These are phyloP conservation scores for Chlamydomonas urium DNA, from an alignment of 139 green algal species.

Conservation along the genomic window DNA sequence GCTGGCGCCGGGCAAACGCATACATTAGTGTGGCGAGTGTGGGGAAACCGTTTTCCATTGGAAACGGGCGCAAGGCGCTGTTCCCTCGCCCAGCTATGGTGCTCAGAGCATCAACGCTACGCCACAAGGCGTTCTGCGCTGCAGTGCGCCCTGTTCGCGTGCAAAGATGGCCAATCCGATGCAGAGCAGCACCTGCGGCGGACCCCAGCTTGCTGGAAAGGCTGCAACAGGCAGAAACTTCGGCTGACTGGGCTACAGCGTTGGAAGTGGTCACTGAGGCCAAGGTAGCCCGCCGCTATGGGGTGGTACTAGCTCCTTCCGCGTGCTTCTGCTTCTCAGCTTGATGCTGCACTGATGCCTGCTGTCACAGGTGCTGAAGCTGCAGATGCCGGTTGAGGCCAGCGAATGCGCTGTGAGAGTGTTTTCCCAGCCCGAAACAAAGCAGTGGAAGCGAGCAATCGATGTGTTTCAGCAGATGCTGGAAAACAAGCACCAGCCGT, in stretches of 20 bases:
- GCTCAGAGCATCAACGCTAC: neutral
- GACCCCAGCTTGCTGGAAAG: neutral
- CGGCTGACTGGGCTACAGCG: neutral
- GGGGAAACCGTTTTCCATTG: neutral
- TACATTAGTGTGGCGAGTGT: neutral
- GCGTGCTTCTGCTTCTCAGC: neutral
- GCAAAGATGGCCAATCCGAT: too few species aligned
- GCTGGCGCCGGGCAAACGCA: neutral
- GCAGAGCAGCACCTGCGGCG: too few species aligned
- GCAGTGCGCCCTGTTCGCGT: neutral
- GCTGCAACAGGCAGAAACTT: neutral
- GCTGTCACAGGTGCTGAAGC: neutral
- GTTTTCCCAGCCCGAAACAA: neutral
- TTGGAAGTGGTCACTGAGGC: constrained; percentile 4
- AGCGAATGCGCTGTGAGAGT: neutral
- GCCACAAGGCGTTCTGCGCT: neutral
- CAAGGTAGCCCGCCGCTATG: neutral
- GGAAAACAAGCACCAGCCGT: neutral
- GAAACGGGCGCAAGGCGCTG: neutral
- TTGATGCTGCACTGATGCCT: neutral
- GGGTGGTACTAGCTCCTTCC: neutral
- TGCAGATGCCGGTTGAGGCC: neutral
- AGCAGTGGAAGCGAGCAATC: neutral
- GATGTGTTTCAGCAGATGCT: neutral
- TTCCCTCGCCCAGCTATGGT: neutral